Evolutionary conservation across 306 rosid genomes (phyloP), one percentile per base, ranked within the genome.

Genomic region (Parietaria judaica): DNA sequence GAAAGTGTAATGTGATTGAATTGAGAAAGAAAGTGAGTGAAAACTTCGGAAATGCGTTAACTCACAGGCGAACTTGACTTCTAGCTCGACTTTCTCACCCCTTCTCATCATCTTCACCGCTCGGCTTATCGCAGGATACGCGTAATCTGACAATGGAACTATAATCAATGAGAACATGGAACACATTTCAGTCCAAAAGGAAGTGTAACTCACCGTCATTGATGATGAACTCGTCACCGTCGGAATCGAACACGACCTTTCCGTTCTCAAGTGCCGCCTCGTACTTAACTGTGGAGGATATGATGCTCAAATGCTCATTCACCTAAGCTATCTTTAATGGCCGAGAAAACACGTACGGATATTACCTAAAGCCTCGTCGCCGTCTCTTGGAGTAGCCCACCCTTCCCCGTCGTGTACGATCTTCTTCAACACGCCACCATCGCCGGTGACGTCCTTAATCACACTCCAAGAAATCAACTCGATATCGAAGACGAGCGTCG

Each of bases 41-140:
- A 23, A 23, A 23, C 31, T 23, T 11, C 11, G 36, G 66, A 15
- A 35, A 12, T 14, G 5, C 11, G 7, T 14, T 54, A 71, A 70
- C 94, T 76, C 78, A 86, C 89, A 80, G 0, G 4, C 67, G 63
- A 76, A 72, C 66, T 76, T 78, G 36, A 74, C 53, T 41, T 61
- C 49, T 60, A 86, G 76, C 68, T 83, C 83, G 12, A 83, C 94
- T 51, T 76, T 75, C 73, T 86, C 94, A 0, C 87, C 81, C 69
- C 73, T 83, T 72, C 86, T 74, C 94, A 86, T 86, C 23, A 89
- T 83, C 76, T 78, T 83, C 15, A 72, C 79, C 61, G 94, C 83
- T 72, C 70, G 74, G 43, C 81, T 71, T 56, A 86, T 64, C 9
- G 94, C 85, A 67, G 89, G 89, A 56, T 82, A 80, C 13, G 71